Base-by-base conservation (phyloP, 176 grass and related monocot species). In the Eremochloa ophiuroides region DNA sequence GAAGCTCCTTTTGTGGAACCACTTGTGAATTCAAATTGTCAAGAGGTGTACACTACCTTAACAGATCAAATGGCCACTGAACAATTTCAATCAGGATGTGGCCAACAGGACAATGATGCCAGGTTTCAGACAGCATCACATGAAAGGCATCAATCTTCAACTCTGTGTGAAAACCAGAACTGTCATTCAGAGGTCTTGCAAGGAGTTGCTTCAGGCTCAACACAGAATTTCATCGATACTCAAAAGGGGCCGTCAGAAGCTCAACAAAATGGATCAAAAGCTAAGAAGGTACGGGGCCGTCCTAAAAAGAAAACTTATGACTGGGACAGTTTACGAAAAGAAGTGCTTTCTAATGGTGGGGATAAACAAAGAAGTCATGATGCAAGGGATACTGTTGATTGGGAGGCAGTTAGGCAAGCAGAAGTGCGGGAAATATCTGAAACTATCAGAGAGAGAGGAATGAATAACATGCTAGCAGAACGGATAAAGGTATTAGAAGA, bases 391-490 rank as follows among this genome's bases (percentile, higher is more conserved):
- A 74, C 91, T 74, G 73, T 97, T 84, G 89, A 97, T 69, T 97
- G 90, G 80, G 89, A 94, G 51, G 89, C 91, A 72, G 58, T 97
- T 80, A 73, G 85, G 71, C 73, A 75, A 79, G 89, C 87, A 72
- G 75, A 91, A 34, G 87, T 94, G 16, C 84, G 72, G 13, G 83
- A 88, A 46, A 75, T 97, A 85, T 90, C 94, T 44, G 80, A 90
- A 13, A 59, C 85, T 40, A 97, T 97, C 68, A 91, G 76, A 86
- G 85, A 92, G 71, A 86, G 91, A 81, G 91, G 94, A 77, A 94
- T 97, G 94, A 91, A 94, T 66, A 97, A 97, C 31, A 82, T 94
- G 91, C 85, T 97, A 68, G 94, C 89, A 74, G 85, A 94, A 51
- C 69, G 94, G 31, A 97, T 97, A 77, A 92, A 94, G 88, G 94